phyloP scores from a whole-genome alignment of 1,284 basidiomycete species.

The Violaceomyces palustris region DNA sequence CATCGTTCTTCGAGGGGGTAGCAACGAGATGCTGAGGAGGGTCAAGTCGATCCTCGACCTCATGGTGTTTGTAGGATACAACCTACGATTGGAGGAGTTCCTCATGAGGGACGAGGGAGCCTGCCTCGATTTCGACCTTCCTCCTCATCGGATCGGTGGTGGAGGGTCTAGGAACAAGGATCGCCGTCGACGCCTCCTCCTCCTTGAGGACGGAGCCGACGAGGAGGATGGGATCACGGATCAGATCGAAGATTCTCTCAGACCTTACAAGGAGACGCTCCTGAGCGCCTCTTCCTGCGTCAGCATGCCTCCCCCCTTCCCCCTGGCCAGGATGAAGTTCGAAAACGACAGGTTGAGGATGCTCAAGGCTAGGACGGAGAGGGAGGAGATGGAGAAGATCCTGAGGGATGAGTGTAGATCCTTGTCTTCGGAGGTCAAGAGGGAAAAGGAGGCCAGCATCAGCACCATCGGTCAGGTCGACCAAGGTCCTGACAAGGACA shows the following conservation, averaged over 20 bases:
- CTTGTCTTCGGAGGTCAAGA: too few species aligned
- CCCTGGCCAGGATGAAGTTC: constrained; percentile 30
- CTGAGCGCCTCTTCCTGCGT: constrained; percentile 40
- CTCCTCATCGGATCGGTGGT: constrained; percentile 15
- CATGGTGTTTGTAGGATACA: constrained; percentile 80
- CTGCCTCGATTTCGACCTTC: constrained; percentile 22
- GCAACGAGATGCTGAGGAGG: constrained; percentile 70
- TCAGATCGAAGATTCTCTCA: constrained; percentile 23
- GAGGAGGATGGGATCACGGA: too few species aligned
- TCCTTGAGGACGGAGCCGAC: too few species aligned
- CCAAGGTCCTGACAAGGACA: too few species aligned
- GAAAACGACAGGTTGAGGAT: constrained; percentile 32
- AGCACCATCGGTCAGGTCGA: too few species aligned
- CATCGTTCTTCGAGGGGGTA: constrained; percentile 83
- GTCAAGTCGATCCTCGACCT: constrained; percentile 90
- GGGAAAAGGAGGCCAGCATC: too few species aligned
- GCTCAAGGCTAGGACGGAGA: constrained; percentile 20
- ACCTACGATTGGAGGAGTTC: constrained; percentile 87
- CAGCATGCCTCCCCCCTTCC: constrained; percentile 31
- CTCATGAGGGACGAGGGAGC: constrained; percentile 79
- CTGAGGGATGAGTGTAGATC: constrained; percentile 26
- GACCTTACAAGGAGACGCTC: constrained; percentile 34
- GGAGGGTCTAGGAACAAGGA: too few species aligned
- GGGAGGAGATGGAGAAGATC: constrained; percentile 29
- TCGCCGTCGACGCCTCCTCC: too few species aligned